Evolutionary conservation across 2,329 filamentous ascomycete species (phyloP).

Genomic region (Pseudocercospora musae): DNA sequence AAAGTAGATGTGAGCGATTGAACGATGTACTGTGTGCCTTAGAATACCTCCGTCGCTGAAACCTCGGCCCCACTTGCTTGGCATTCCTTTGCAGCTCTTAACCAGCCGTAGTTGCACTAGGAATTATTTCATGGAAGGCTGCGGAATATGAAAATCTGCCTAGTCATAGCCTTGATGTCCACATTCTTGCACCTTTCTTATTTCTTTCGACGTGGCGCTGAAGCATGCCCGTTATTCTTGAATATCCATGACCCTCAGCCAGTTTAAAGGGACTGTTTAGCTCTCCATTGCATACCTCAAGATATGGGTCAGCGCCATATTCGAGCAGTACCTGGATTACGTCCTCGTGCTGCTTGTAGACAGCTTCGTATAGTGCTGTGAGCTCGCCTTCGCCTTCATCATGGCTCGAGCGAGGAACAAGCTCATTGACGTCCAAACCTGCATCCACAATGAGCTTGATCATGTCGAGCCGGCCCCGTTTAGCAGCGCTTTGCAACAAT

Average conservation of each 20-base stretch:
- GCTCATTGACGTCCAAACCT: conserved; percentile 15
- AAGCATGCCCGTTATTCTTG: conserved; percentile 8
- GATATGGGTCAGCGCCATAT: conserved; percentile 15
- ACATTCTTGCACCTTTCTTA: background rate
- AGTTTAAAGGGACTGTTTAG: conserved; percentile 14
- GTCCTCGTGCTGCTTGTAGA: conserved; percentile 18
- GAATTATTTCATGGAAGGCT: background rate
- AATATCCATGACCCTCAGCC: conserved; percentile 12
- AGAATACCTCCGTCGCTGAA: no score
- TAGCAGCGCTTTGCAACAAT: conserved; percentile 19
- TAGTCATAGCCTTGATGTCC: background rate
- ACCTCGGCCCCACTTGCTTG: background rate
- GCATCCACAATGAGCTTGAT: conserved; percentile 14
- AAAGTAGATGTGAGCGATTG: background rate
- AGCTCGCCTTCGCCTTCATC: conserved; percentile 13
- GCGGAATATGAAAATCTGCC: background rate
- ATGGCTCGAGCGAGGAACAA: conserved; percentile 6
- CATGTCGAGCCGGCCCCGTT: conserved; percentile 11
- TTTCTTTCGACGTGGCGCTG: background rate
- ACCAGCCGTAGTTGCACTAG: no score
- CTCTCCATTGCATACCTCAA: conserved; percentile 9
- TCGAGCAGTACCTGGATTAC: conserved; percentile 11
- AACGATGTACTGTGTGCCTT: background rate
- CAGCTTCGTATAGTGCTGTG: conserved; percentile 20
- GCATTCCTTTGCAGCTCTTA: background rate